A percentile compares a stretch with the other conserved stretches of the same genome.
Evolutionary conservation across 495 filamentous ascomycete species (phyloP).

Genomic region (Penicillium chermesinum): DNA sequence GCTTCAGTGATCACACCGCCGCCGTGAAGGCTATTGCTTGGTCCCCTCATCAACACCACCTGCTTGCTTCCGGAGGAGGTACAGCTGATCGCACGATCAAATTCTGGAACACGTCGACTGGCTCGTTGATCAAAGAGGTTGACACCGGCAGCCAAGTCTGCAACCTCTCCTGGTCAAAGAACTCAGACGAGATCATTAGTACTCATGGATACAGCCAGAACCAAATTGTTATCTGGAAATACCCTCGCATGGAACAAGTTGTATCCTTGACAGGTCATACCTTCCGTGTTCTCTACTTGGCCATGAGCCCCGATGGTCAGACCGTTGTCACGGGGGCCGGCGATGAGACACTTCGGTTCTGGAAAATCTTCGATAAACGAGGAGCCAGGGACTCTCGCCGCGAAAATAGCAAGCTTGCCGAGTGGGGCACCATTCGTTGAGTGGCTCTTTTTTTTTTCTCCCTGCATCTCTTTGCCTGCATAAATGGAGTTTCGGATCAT

Average conservation of each 20-base stretch:
- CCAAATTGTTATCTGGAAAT: slow-evolving; percentile 98
- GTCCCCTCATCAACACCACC: slow-evolving; percentile 90
- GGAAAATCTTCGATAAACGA: slow-evolving; percentile 84
- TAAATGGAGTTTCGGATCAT: slow-evolving; percentile 37
- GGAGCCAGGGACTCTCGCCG: slow-evolving; percentile 47
- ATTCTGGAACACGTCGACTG: slow-evolving; percentile 90
- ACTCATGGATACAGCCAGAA: slow-evolving; percentile 98
- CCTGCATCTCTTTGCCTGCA: slow-evolving; percentile 26
- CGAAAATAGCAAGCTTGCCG: slow-evolving; percentile 53
- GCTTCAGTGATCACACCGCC: slow-evolving; percentile 87
- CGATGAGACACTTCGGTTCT: slow-evolving; percentile 93
- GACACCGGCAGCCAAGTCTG: slow-evolving; percentile 97
- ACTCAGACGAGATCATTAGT: slow-evolving; percentile 92
- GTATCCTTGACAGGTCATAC: slow-evolving; percentile 93
- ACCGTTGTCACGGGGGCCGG: slow-evolving; percentile 94
- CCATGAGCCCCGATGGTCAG: slow-evolving; percentile 93
- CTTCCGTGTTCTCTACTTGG: slow-evolving; percentile 90
- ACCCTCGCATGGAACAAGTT: slow-evolving; percentile 94
- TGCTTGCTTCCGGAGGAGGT: slow-evolving; percentile 92
- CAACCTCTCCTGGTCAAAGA: slow-evolving; percentile 92
- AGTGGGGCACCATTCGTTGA: slow-evolving; percentile 31
- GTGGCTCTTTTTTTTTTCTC: slow-evolving; percentile 1
- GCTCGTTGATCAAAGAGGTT: slow-evolving; percentile 71
- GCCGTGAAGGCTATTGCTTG: slow-evolving; percentile 99
- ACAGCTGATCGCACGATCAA: slow-evolving; percentile 94